These are phyloP conservation scores for Rhizopogon rudus DNA, from an alignment of 768 basidiomycete species.

Conservation along the genomic window DNA sequence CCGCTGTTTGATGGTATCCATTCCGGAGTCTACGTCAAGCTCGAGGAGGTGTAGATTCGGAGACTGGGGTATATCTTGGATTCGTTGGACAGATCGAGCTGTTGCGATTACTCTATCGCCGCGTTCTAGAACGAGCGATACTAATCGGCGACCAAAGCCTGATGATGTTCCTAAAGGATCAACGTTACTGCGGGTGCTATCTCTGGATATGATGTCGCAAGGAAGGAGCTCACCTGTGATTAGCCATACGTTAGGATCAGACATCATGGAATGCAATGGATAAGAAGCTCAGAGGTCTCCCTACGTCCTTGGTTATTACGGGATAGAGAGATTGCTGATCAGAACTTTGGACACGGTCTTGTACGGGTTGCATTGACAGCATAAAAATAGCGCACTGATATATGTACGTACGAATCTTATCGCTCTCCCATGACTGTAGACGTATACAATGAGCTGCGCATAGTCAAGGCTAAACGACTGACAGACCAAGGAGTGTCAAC, in stretches of 20 bases:
- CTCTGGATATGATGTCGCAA: not conserved
- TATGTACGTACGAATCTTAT: no score
- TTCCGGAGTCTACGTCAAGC: constrained; percentile 49
- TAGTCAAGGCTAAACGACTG: no score
- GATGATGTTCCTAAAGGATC: constrained; percentile 44
- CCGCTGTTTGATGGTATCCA: constrained; percentile 34
- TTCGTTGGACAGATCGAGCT: constrained; percentile 38
- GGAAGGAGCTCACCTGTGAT: constrained; percentile 14
- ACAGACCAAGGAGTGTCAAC: no score
- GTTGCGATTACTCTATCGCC: constrained; percentile 65
- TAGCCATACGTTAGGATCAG: constrained; percentile 13
- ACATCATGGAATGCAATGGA: not conserved
- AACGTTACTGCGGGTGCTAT: not conserved
- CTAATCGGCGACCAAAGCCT: constrained; percentile 54
- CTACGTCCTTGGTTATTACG: not conserved
- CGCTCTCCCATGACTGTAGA: no score
- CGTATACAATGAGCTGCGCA: no score
- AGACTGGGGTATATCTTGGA: constrained; percentile 26
- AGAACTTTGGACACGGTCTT: not conserved
- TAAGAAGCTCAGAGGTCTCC: not conserved
- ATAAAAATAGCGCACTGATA: not conserved
- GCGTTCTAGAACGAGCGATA: constrained; percentile 39
- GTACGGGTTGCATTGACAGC: not conserved
- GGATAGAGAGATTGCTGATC: no score
- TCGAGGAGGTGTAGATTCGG: constrained; percentile 39